A percentile compares a stretch with the other conserved stretches of the same genome.
These are phyloP conservation scores for Punica granatum DNA, from an alignment of 345 rosid species.

Conservation along the genomic window DNA sequence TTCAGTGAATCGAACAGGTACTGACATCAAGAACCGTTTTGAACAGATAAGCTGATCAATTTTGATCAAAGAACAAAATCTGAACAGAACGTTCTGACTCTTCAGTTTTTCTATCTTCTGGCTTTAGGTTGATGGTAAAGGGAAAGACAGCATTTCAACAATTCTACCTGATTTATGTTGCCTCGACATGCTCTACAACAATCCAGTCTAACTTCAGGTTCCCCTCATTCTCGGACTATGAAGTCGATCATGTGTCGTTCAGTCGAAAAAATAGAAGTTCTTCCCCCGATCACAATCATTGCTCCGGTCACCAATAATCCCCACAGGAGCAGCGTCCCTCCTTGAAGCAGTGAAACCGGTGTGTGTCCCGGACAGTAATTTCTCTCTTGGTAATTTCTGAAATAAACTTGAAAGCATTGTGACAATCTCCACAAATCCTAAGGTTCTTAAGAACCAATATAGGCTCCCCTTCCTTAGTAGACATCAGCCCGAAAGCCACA, in stretches of 20 bases:
- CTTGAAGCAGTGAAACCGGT: conserved; percentile 69
- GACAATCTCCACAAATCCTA: conserved; percentile 90
- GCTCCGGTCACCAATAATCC: conserved; percentile 62
- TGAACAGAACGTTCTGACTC: too few relatives aligned
- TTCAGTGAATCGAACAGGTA: too few relatives aligned
- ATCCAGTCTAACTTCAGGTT: not conserved
- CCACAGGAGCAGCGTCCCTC: conserved; percentile 72
- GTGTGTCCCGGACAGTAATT: conserved; percentile 66
- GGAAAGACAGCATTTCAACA: not conserved
- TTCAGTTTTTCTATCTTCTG: too few relatives aligned
- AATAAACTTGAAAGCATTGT: conserved; percentile 68
- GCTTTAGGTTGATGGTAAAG: not conserved
- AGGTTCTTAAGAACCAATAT: conserved; percentile 70
- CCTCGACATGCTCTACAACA: not conserved
- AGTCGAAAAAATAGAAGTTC: too few relatives aligned
- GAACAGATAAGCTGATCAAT: too few relatives aligned
- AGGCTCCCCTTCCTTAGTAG: conserved; percentile 54
- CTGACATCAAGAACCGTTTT: not conserved
- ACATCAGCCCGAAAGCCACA: conserved; percentile 75
- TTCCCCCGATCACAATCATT: too few relatives aligned
- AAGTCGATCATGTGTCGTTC: not conserved
- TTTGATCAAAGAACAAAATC: too few relatives aligned
- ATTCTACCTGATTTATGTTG: not conserved
- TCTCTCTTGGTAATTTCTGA: conserved; percentile 50
- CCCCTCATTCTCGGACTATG: not conserved